These are phyloP conservation scores for Suillus subaureus DNA, from an alignment of 768 basidiomycete species.

Conservation along the genomic window DNA sequence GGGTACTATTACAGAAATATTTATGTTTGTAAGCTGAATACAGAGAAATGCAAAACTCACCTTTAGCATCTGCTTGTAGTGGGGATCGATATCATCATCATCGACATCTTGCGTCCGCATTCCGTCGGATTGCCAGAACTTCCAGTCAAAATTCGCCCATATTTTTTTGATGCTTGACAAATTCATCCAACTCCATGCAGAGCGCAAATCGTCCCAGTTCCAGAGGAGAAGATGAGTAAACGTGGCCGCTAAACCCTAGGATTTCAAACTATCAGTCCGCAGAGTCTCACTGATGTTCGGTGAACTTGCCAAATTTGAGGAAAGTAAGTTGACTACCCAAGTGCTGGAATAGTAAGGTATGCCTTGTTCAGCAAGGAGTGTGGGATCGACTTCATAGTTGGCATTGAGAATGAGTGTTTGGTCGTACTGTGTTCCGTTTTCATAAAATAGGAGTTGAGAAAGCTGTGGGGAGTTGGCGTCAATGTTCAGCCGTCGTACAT, in stretches of 20 bases:
- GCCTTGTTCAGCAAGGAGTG: conserved; percentile 42
- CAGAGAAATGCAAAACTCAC: conserved; percentile 21
- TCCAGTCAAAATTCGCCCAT: conserved; percentile 41
- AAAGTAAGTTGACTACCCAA: conserved; percentile 47
- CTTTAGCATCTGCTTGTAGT: conserved; percentile 55
- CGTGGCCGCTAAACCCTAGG: conserved; percentile 46
- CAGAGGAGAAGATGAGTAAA: conserved; percentile 50
- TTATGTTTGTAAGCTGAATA: background rate
- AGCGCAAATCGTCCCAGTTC: conserved; percentile 44
- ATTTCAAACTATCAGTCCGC: background rate
- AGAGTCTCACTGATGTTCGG: background rate
- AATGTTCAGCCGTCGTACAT: conserved; percentile 2
- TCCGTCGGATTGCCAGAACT: conserved; percentile 46
- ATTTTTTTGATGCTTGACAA: conserved; percentile 35
- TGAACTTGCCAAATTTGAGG: conserved; percentile 38
- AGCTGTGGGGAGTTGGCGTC: conserved; percentile 18
- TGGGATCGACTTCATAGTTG: conserved; percentile 44
- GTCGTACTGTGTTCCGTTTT: conserved; percentile 50
- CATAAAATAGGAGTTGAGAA: conserved; percentile 46
- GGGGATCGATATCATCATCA: conserved; percentile 43
- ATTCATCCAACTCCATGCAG: conserved; percentile 44
- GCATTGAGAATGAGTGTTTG: conserved; percentile 47
- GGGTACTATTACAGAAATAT: conserved; percentile 16
- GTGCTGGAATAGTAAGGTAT: conserved; percentile 43
- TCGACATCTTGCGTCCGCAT: conserved; percentile 33